phyloP scores from a whole-genome alignment of 371 early-diverging fungal genomes.

The Vittaforma corneae region DNA sequence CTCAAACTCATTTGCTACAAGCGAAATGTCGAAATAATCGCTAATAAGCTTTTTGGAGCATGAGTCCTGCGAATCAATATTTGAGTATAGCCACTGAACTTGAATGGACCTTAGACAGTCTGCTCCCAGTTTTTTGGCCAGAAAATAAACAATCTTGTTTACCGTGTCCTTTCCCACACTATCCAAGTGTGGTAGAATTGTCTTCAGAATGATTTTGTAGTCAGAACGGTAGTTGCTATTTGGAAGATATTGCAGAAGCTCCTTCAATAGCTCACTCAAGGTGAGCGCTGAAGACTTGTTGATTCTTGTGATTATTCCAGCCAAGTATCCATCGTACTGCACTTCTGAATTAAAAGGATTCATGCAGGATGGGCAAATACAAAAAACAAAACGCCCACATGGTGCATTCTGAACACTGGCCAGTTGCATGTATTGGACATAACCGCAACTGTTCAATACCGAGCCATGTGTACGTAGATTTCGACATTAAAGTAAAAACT shows the following conservation, averaged over 20 bases:
- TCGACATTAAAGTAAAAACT: too few species aligned
- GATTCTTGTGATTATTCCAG: slow-evolving; percentile 13
- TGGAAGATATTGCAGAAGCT: slow-evolving; percentile 1
- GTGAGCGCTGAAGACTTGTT: slow-evolving; percentile 10
- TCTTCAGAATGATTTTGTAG: slow-evolving; percentile 7
- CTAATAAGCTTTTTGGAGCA: slow-evolving; percentile 7
- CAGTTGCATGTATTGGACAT: too few species aligned
- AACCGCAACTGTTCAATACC: too few species aligned
- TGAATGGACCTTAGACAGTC: slow-evolving; percentile 8
- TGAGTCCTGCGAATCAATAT: slow-evolving; percentile 10
- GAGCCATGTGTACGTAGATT: too few species aligned
- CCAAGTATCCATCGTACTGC: slow-evolving; percentile 15
- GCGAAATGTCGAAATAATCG: slow-evolving; percentile 15
- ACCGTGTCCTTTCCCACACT: slow-evolving; percentile 11
- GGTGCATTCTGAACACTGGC: too few species aligned
- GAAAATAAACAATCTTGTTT: slow-evolving; percentile 9
- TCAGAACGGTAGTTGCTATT: not conserved
- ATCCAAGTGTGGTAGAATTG: slow-evolving; percentile 4
- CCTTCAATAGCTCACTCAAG: slow-evolving; percentile 3
- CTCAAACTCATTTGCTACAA: slow-evolving; percentile 10
- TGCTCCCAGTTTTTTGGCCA: not conserved
- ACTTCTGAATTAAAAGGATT: slow-evolving; percentile 18
- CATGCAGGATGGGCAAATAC: too few species aligned
- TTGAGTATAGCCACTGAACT: slow-evolving; percentile 14
- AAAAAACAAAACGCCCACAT: too few species aligned